Evolutionary conservation across 345 rosid species (phyloP).

Genomic region (Ailanthus altissimus): DNA sequence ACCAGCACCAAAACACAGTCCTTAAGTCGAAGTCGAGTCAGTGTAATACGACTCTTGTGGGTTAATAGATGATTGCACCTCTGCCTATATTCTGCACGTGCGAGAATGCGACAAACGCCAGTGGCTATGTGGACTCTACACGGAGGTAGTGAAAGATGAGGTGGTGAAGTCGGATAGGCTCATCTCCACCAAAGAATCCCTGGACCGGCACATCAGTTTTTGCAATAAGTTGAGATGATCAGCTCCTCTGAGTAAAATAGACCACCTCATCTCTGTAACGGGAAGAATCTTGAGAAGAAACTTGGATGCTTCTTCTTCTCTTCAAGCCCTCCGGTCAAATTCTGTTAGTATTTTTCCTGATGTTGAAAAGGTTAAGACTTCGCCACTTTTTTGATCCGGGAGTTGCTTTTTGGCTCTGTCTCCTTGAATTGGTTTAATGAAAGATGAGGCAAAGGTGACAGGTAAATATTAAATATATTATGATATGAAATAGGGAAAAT

Average conservation of each 20-base stretch:
- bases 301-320: constrained; percentile 48
- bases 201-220: constrained; percentile 47
- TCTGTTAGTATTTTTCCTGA: constrained; percentile 49
- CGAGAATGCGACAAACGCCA: constrained; percentile 55
- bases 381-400: constrained; percentile 48
- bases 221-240: constrained; percentile 43
- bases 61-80: constrained; percentile 66
- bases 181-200: constrained; percentile 58
- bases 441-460: not conserved
- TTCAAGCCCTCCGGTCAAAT: constrained; percentile 38
- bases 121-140: constrained; percentile 69
- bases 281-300: constrained; percentile 58
- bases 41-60: constrained; percentile 62
- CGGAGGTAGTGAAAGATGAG: constrained; percentile 63
- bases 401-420: constrained; percentile 68
- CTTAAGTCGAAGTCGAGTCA: constrained; percentile 40
- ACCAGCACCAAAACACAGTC: not conserved
- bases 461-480: not conserved
- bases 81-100: constrained; percentile 45
- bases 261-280: constrained; percentile 67
- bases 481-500: not conserved
- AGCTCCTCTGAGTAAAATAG: constrained; percentile 34
- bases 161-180: constrained; percentile 42
- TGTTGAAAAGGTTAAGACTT: constrained; percentile 30
- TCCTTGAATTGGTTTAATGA: constrained; percentile 27